Conservation (phyloP, 768 basidiomycete genomes). For the Boletus coccyginus region DNA sequence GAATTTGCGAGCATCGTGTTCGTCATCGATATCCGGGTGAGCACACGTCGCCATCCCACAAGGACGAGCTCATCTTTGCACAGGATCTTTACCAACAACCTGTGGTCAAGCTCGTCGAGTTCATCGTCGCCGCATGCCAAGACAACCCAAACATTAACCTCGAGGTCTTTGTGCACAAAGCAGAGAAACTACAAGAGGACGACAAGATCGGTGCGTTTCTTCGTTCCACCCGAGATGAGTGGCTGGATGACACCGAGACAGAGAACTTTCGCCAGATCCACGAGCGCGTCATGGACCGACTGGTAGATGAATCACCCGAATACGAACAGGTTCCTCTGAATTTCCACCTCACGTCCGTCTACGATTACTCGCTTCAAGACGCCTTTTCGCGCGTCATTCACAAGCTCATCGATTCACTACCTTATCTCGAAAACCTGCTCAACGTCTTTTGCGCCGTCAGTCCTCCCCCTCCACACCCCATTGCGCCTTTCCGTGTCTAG, state of each 20-base stretch:
- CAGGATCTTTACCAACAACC: conserved; percentile 85
- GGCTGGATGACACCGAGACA: conserved; percentile 29
- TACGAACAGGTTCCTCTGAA: conserved; percentile 77
- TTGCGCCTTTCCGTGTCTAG: neutral
- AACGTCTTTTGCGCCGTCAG: conserved; percentile 80
- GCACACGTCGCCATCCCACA: conserved; percentile 15
- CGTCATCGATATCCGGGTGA: conserved; percentile 91
- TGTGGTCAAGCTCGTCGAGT: conserved; percentile 76
- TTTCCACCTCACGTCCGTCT: conserved; percentile 90
- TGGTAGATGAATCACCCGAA: conserved; percentile 72
- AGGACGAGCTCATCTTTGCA: conserved; percentile 1
- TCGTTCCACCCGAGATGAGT: neutral
- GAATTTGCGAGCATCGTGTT: conserved; percentile 87
- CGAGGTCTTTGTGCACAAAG: conserved; percentile 95
- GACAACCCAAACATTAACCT: conserved; percentile 75
- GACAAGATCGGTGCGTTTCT: conserved; percentile 74
- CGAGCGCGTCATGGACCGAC: conserved; percentile 78
- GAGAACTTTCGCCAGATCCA: conserved; percentile 93
- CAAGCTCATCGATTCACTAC: conserved; percentile 79
- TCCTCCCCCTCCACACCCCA: neutral
- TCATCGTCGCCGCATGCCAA: conserved; percentile 73
- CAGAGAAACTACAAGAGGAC: conserved; percentile 87
- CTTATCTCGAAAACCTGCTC: conserved; percentile 82
- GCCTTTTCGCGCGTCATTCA: conserved; percentile 90
- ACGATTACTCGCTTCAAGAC: conserved; percentile 88